phyloP scores from a whole-genome alignment of 176 grass and related monocot genomes.

The Echinochloa phyllopogon region DNA sequence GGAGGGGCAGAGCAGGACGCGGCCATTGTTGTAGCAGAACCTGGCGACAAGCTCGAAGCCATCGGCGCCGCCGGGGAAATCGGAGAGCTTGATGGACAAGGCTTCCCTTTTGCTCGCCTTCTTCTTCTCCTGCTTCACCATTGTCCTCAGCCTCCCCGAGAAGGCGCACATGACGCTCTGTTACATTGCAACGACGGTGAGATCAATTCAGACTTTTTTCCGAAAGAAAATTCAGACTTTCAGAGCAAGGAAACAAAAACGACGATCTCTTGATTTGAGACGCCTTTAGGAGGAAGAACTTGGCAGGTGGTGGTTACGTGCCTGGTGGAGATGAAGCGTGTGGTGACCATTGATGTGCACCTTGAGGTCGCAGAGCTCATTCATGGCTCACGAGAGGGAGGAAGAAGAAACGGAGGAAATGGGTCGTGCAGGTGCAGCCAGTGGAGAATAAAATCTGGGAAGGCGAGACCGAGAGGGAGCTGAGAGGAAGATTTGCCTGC shows the following conservation, averaged over 20 bases:
- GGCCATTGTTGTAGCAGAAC: slow-evolving; percentile 90
- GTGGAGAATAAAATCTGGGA: slow-evolving; percentile 49
- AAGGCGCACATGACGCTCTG: slow-evolving; percentile 79
- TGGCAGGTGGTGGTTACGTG: background rate
- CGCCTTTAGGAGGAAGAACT: background rate
- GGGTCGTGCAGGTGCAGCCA: slow-evolving; percentile 14
- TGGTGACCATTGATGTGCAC: slow-evolving; percentile 82
- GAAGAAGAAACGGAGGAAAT: background rate
- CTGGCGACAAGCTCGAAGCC: slow-evolving; percentile 75
- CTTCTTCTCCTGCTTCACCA: slow-evolving; percentile 63
- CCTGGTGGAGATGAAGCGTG: slow-evolving; percentile 92
- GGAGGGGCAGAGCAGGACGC: slow-evolving; percentile 60
- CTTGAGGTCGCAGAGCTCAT: slow-evolving; percentile 88
- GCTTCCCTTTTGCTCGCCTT: background rate
- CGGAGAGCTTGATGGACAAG: slow-evolving; percentile 46
- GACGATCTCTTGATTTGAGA: background rate
- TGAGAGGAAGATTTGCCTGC: slow-evolving; percentile 32
- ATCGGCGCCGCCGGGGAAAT: slow-evolving; percentile 74
- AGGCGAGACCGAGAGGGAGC: slow-evolving; percentile 27
- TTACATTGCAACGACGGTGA: background rate
- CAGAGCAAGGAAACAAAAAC: background rate
- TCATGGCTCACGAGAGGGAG: slow-evolving; percentile 54
- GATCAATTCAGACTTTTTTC: slow-evolving; percentile 16
- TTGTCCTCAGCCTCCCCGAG: slow-evolving; percentile 70
- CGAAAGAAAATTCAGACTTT: background rate